Evolutionary conservation across 345 rosid genomes (phyloP).

Genomic region (Aquilaria sinensis): DNA sequence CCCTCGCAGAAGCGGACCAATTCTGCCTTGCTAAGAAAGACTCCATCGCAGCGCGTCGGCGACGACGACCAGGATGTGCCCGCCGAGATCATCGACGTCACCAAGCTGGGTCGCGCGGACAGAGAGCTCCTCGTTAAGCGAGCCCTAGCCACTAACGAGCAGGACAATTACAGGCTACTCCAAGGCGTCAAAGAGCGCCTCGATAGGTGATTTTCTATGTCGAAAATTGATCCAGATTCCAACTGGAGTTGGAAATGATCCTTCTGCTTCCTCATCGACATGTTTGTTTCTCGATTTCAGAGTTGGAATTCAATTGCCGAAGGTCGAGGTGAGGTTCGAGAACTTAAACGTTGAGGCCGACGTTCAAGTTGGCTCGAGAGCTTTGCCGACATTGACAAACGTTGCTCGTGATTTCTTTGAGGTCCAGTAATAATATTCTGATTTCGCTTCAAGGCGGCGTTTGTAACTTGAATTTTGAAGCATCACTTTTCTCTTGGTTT

Average conservation of each 20-base stretch:
- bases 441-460: no score
- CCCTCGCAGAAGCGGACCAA: conserved; percentile 59
- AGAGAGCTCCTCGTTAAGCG: conserved; percentile 72
- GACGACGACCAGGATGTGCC: conserved; percentile 6
- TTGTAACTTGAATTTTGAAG: no score
- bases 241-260: no score
- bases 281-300: conserved; percentile 20
- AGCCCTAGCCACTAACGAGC: conserved; percentile 81
- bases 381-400: conserved; percentile 81
- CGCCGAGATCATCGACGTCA: conserved; percentile 62
- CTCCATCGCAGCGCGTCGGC: conserved; percentile 25
- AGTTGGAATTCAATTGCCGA: conserved; percentile 68
- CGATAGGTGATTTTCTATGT: conserved; percentile 33
- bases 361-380: conserved; percentile 69
- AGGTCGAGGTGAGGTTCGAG: conserved; percentile 72
- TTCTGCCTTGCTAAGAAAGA: conserved; percentile 33
- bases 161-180: conserved; percentile 65
- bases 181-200: conserved; percentile 72
- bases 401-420: conserved; percentile 52
- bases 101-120: conserved; percentile 42
- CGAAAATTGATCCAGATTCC: no score
- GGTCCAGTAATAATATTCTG: conserved; percentile 25
- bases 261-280: no score
- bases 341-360: conserved; percentile 51
- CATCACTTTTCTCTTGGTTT: conserved; percentile 1